A percentile compares a stretch with the other conserved stretches of the same genome.
phyloP scores from a whole-genome alignment of 768 basidiomycete species.

The Psilocybe subaeruginosa region DNA sequence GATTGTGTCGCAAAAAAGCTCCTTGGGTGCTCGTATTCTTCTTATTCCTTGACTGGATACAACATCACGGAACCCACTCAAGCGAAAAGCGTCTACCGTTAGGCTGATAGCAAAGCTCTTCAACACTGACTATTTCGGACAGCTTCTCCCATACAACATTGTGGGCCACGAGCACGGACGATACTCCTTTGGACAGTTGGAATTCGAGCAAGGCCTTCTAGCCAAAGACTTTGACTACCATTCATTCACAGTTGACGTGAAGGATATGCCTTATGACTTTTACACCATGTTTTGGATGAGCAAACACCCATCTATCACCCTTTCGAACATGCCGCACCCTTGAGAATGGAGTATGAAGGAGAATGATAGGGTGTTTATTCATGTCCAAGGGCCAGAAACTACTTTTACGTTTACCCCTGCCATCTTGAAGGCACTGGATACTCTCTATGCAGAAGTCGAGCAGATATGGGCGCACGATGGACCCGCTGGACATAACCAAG shows the following conservation, averaged over 20 bases:
- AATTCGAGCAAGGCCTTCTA: conserved; percentile 14
- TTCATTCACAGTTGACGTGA: neutral
- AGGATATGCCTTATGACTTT: too few relatives aligned
- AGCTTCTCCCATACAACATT: neutral
- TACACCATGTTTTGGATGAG: neutral
- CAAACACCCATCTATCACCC: neutral
- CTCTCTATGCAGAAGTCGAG: neutral
- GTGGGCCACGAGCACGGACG: neutral
- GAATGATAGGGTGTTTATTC: neutral
- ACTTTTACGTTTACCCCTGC: too few relatives aligned
- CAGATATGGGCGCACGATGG: neutral
- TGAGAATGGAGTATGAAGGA: neutral
- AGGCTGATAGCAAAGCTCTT: neutral
- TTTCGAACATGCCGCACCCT: neutral
- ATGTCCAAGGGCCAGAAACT: too few relatives aligned
- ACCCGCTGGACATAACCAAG: too few relatives aligned
- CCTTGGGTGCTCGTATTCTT: conserved; percentile 11
- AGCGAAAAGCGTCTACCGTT: neutral
- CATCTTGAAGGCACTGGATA: neutral
- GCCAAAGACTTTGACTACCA: conserved; percentile 7
- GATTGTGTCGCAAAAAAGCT: neutral
- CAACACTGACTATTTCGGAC: neutral
- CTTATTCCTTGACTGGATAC: conserved; percentile 12
- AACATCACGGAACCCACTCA: neutral
- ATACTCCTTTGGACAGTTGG: conserved; percentile 4